Conservation (phyloP, 2,329 filamentous ascomycete genomes). For the Paradendryphiella salina region DNA sequence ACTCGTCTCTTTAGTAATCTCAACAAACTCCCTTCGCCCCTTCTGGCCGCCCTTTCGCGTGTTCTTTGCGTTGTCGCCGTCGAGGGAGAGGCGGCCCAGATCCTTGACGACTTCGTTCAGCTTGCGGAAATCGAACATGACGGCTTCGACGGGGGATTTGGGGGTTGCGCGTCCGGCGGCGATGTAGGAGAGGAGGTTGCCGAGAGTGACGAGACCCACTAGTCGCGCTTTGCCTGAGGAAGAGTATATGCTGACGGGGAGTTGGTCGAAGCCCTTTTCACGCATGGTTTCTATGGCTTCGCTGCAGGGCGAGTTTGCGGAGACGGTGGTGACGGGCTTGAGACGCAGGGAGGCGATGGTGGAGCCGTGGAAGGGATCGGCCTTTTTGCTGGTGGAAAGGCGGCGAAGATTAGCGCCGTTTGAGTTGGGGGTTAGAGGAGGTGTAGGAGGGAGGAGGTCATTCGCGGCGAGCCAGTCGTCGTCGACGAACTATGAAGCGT, state of each 20-base stretch:
- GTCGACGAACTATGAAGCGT: slow-evolving; percentile 71
- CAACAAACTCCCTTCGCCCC: slow-evolving; percentile 70
- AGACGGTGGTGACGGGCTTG: slow-evolving; percentile 89
- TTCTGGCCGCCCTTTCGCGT: slow-evolving; percentile 27
- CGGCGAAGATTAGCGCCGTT: slow-evolving; percentile 37
- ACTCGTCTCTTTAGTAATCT: slow-evolving; percentile 90
- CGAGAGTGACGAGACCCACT: slow-evolving; percentile 89
- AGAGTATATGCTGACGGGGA: slow-evolving; percentile 71
- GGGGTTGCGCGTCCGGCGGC: slow-evolving; percentile 77
- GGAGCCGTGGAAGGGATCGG: slow-evolving; percentile 74
- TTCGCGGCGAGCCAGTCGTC: slow-evolving; percentile 99
- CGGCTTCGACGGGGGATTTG: slow-evolving; percentile 73
- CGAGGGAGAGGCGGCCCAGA: slow-evolving; percentile 47
- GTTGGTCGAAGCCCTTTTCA: slow-evolving; percentile 96
- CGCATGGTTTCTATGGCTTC: slow-evolving; percentile 97
- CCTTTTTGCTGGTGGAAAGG: slow-evolving; percentile 47
- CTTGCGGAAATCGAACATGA: slow-evolving; percentile 96
- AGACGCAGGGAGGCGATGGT: slow-evolving; percentile 82
- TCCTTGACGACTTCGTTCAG: slow-evolving; percentile 92
- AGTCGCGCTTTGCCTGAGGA: slow-evolving; percentile 69
- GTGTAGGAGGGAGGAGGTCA: slow-evolving; percentile 74
- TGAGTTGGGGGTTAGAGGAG: slow-evolving; percentile 41
- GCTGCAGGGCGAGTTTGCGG: slow-evolving; percentile 70
- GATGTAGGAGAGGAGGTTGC: slow-evolving; percentile 90
- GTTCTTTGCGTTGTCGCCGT: slow-evolving; percentile 19